Conservation (phyloP, 305 asterid species). For the Fraxinus sp. region DNA sequence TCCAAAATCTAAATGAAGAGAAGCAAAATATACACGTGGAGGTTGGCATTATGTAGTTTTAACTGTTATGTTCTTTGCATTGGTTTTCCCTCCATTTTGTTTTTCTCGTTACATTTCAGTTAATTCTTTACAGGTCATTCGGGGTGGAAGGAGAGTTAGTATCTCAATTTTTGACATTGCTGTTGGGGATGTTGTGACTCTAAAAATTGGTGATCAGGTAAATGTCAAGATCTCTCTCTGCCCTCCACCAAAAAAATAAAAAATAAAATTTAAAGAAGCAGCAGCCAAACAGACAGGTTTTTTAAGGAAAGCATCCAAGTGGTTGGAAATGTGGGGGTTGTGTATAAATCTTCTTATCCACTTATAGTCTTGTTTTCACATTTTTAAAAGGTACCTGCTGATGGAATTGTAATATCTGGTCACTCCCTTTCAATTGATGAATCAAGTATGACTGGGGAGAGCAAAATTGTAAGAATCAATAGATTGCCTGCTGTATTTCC, state of each 20-base stretch:
- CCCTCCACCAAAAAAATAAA: neutral
- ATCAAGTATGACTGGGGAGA: conserved; percentile 99
- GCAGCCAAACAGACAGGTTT: neutral
- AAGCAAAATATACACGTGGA: conserved; percentile 94
- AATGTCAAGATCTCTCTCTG: conserved; percentile 10
- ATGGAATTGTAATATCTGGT: conserved; percentile 73
- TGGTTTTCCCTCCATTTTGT: neutral
- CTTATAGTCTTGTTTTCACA: conserved; percentile 14
- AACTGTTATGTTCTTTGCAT: conserved; percentile 3
- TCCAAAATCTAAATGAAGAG: conserved; percentile 92
- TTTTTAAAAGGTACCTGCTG: conserved; percentile 80
- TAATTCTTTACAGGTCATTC: conserved; percentile 59
- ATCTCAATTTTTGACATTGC: conserved; percentile 88
- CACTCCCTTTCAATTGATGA: conserved; percentile 91
- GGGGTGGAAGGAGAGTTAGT: conserved; percentile 74
- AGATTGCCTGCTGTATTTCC: conserved; percentile 6
- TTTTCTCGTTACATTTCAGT: conserved; percentile 19
- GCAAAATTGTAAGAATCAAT: conserved; percentile 70
- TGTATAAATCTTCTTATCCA: conserved; percentile 10
- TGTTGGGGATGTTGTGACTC: conserved; percentile 90
- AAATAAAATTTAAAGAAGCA: neutral
- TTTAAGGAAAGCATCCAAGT: neutral
- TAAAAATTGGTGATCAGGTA: conserved; percentile 98
- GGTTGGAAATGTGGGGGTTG: neutral
- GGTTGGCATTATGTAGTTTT: conserved; percentile 38